Conservation (phyloP, 768 basidiomycete genomes). For the Lactifluus rugatus region DNA sequence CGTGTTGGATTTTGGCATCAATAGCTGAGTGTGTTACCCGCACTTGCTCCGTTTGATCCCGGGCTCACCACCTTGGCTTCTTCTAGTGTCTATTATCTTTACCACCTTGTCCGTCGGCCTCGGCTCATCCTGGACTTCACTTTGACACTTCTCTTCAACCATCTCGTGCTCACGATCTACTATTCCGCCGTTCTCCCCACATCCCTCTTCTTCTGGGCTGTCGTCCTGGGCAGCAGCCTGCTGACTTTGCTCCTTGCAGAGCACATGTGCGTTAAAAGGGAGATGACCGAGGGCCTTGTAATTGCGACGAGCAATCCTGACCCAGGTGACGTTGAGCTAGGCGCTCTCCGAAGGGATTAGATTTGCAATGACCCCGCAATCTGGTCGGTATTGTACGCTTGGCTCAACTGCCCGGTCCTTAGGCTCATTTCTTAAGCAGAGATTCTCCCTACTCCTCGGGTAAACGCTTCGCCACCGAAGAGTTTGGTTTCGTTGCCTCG, state of each 20-base stretch:
- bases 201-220: constrained; percentile 86
- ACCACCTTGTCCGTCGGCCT: constrained; percentile 79
- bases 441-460: background rate
- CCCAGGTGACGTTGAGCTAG: constrained; percentile 47
- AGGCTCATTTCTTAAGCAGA: background rate
- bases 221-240: constrained; percentile 62
- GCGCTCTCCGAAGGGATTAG: constrained; percentile 38
- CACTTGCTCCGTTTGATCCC: constrained; percentile 4
- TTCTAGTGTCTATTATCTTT: constrained; percentile 68
- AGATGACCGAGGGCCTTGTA: constrained; percentile 78
- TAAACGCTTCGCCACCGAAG: background rate
- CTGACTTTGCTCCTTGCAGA: constrained; percentile 75
- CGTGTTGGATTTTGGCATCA: constrained; percentile 78
- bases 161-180: constrained; percentile 90
- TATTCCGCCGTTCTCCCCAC: constrained; percentile 77
- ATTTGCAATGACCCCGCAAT: constrained; percentile 20
- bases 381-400: background rate
- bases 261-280: constrained; percentile 82
- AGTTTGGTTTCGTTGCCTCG: background rate
- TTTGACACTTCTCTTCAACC: constrained; percentile 82
- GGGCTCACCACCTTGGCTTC: background rate
- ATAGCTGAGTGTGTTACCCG: constrained; percentile 65
- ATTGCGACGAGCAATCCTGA: constrained; percentile 38
- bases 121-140: constrained; percentile 93
- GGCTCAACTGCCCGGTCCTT: background rate